These are phyloP conservation scores for Naganishia sp. DNA, from an alignment of 1,284 basidiomycete genomes.

Conservation along the genomic window DNA sequence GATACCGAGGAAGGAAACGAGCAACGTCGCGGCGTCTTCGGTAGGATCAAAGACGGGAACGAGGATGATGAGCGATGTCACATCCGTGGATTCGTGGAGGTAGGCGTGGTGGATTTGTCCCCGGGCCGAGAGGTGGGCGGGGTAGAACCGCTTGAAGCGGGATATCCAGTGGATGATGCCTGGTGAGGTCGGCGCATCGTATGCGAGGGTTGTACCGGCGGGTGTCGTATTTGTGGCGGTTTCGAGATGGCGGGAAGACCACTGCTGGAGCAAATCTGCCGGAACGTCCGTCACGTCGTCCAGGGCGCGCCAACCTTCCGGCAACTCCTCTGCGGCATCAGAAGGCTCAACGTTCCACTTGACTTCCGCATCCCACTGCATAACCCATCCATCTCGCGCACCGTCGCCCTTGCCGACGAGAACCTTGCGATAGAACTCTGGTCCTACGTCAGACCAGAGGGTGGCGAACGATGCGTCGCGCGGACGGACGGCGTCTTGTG, in stretches of 20 bases:
- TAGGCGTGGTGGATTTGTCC: conserved; percentile 14
- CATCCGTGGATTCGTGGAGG: conserved; percentile 4
- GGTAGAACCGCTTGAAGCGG: conserved; percentile 1
- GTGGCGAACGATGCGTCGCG: conserved; percentile 24
- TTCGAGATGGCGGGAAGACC: not conserved
- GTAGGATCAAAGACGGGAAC: conserved; percentile 2
- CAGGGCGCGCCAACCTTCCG: conserved; percentile 10
- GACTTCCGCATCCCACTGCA: conserved; percentile 14
- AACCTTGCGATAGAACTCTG: conserved; percentile 22
- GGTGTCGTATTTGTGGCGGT: no score
- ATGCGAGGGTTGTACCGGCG: not conserved
- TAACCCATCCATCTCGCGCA: conserved; percentile 27
- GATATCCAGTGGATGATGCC: conserved; percentile 13
- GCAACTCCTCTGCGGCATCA: not conserved
- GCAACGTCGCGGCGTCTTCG: not conserved
- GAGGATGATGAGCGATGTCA: not conserved
- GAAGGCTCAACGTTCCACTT: conserved; percentile 3
- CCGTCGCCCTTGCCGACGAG: conserved; percentile 11
- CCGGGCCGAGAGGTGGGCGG: not conserved
- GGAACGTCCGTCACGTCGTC: conserved; percentile 10
- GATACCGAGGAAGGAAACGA: conserved; percentile 11
- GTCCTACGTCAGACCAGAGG: conserved; percentile 31
- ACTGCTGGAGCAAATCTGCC: not conserved
- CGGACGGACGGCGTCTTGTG: not conserved
- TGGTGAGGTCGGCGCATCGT: conserved; percentile 21